Evolutionary conservation across 345 rosid genomes (phyloP).

Genomic region (Lenwebbia sp.): DNA sequence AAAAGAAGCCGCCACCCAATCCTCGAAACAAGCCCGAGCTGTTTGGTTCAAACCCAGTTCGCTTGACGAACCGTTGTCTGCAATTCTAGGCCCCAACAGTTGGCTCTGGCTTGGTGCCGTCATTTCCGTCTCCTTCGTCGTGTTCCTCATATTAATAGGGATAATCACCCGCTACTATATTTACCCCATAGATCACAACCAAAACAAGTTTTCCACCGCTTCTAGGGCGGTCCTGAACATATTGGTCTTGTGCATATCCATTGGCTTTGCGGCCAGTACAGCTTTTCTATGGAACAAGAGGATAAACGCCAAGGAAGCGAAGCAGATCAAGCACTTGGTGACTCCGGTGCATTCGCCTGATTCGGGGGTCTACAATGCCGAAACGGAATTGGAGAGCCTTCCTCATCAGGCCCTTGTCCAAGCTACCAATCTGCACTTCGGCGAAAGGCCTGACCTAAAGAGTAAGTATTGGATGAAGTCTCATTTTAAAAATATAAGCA

Average conservation of each 20-base stretch:
- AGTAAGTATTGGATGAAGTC: constrained; percentile 28
- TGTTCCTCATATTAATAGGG: constrained; percentile 47
- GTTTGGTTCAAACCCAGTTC: constrained; percentile 47
- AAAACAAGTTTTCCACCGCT: constrained; percentile 11
- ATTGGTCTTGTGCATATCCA: constrained; percentile 29
- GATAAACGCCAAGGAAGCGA: constrained; percentile 12
- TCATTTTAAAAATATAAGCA: neutral
- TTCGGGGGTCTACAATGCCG: constrained; percentile 4
- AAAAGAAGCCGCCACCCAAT: constrained; percentile 8
- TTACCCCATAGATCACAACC: constrained; percentile 42
- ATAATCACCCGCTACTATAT: constrained; percentile 43
- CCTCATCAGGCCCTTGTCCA: constrained; percentile 36
- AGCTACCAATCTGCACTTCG: constrained; percentile 39
- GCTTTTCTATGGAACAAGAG: constrained; percentile 62
- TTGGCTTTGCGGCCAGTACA: constrained; percentile 29
- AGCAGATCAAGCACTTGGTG: constrained; percentile 22
- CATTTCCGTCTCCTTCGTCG: constrained; percentile 50
- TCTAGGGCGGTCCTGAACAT: constrained; percentile 20
- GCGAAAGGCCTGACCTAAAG: constrained; percentile 55
- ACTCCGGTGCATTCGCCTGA: constrained; percentile 6
- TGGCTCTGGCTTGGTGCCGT: constrained; percentile 74
- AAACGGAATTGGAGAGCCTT: constrained; percentile 48
- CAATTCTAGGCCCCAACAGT: constrained; percentile 54
- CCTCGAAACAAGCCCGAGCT: constrained; percentile 15
- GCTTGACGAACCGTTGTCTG: constrained; percentile 41